Percentiles rank a stretch among this genome's conserved stretches.
Evolutionary conservation across 495 filamentous ascomycete species (phyloP).

Genomic region (Annulohypoxylon nitens): DNA sequence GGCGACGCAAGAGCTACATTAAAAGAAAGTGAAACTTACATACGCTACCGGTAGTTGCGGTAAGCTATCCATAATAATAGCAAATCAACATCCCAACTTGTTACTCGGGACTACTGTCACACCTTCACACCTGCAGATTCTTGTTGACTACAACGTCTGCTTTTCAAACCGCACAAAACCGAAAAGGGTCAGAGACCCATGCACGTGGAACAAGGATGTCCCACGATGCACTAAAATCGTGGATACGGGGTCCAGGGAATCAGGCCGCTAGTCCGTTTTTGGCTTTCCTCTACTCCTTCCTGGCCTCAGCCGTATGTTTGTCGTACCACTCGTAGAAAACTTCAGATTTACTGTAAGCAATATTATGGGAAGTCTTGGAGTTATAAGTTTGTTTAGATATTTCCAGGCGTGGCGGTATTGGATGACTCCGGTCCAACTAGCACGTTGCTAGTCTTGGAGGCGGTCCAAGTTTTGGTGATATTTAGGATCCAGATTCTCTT

Average conservation of each 20-base stretch:
- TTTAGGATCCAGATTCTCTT: background rate
- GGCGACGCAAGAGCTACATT: background rate
- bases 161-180: conserved; percentile 13
- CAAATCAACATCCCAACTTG: conserved; percentile 5
- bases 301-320: conserved; percentile 11
- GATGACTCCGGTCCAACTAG: too few relatives aligned
- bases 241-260: conserved; percentile 17
- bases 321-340: conserved; percentile 19
- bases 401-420: background rate
- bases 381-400: conserved; percentile 4
- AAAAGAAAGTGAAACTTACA: background rate
- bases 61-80: background rate
- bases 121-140: background rate
- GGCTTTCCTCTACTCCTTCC: background rate
- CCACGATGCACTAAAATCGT: conserved; percentile 22
- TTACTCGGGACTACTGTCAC: background rate
- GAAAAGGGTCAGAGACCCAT: conserved; percentile 31
- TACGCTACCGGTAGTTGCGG: background rate
- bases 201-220: conserved; percentile 32
- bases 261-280: conserved; percentile 20
- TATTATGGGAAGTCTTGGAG: conserved; percentile 8
- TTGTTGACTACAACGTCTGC: conserved; percentile 21
- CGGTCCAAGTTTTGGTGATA: background rate
- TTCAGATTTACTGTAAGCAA: conserved; percentile 19
- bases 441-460: too few relatives aligned